These are phyloP conservation scores for Xylaria sp. DNA, from an alignment of 2,329 filamentous ascomycete genomes.

Conservation along the genomic window DNA sequence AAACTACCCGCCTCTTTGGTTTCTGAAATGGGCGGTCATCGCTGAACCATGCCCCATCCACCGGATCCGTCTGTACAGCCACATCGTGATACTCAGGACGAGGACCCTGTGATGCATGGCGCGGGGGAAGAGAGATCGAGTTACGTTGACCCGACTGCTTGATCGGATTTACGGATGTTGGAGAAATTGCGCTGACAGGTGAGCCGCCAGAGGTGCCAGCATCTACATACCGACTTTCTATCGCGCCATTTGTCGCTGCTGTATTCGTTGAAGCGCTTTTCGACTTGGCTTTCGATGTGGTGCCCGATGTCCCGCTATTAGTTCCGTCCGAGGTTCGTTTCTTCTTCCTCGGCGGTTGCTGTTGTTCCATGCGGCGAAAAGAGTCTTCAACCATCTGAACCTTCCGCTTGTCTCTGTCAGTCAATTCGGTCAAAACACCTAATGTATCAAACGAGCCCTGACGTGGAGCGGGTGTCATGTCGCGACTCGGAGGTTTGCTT, in stretches of 20 bases:
- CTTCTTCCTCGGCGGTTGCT: conserved; percentile 69
- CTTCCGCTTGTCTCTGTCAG: conserved; percentile 75
- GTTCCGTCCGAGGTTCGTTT: conserved; percentile 70
- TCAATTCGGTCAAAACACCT: conserved; percentile 71
- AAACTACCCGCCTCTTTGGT: conserved; percentile 62
- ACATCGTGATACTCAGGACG: conserved; percentile 62
- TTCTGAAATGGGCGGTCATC: conserved; percentile 51
- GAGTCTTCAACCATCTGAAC: conserved; percentile 73
- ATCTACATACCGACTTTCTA: conserved; percentile 61
- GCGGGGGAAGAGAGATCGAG: conserved; percentile 50
- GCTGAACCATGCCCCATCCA: conserved; percentile 65
- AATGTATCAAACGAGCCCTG: conserved; percentile 70
- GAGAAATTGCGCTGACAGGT: conserved; percentile 58
- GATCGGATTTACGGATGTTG: conserved; percentile 48
- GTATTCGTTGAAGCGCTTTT: conserved; percentile 42
- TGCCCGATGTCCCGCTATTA: conserved; percentile 42
- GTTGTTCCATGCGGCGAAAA: conserved; percentile 71
- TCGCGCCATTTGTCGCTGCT: conserved; percentile 48
- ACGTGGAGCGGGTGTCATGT: conserved; percentile 68
- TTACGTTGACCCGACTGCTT: conserved; percentile 48
- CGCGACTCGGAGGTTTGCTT: conserved; percentile 74
- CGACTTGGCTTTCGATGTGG: conserved; percentile 55
- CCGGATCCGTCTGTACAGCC: conserved; percentile 65
- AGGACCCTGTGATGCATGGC: conserved; percentile 54
- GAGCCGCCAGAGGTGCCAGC: conserved; percentile 64